Base-by-base conservation (phyloP, 1,284 basidiomycete species). In the Heimioporus retisporus region DNA sequence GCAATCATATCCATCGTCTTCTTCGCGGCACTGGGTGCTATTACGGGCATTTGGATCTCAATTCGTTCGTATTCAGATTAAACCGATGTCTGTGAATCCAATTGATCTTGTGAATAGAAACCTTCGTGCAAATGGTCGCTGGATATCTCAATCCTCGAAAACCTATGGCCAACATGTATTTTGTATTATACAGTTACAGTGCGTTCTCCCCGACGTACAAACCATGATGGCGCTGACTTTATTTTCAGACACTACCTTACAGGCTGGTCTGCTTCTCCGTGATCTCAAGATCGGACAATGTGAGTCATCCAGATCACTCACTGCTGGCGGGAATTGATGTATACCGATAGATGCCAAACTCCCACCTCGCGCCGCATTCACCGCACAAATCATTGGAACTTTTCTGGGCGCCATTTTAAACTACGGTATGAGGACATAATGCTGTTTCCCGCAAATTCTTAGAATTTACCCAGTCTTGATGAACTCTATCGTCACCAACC, bases 251-350 rank as follows among this genome's bases (percentile, higher is more conserved):
- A 81, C 82, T 16, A 80, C 83, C 25, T 67, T 65, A 19, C 82
- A 89, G 77, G 85, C 83, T 3, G 73, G 78, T 53, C 65, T 84
- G 6, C 79, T 90, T 40, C 77, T 88, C 5, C 83, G 84, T 59
- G 89, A 90, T 71, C 80, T 85, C 69, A 90, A 91, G 74, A 84
- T 91, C 13, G 87, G 85, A 19, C 90, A 90, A 71, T 91, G 84
- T 84, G 55, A 2, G 56, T 60, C 21, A 50, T 56, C 19, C n/a
- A 14, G 15, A 5, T 21, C 51, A 40, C 6, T 13, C n/a, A 72
- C 44, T 77, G 35, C 25, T 25, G 21, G 18, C 6, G 19, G 46
- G 5, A 4, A 21, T 23, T 53, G 4, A 72, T 61, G 18, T 8
- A 2, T 44, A 28, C 28, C 51, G 6, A 56, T 21, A 81, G 79